A percentile compares a stretch with the other conserved stretches of the same genome.
Conservation (phyloP, 2,329 filamentous ascomycete species). For the Diaporthe humulicola region DNA sequence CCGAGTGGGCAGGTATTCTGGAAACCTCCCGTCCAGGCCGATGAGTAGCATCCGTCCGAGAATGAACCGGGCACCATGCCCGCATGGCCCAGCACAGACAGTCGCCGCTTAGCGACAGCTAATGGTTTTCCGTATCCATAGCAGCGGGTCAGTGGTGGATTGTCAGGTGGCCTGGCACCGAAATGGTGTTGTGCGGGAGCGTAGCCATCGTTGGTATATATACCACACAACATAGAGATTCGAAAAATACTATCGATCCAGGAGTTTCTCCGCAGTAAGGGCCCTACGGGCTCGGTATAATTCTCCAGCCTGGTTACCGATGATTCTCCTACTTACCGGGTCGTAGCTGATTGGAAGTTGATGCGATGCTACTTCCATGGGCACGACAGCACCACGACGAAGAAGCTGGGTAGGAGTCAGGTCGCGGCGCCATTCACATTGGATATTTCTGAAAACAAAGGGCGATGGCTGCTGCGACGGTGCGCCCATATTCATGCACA, state of each 20-base stretch:
- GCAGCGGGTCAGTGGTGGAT: background rate
- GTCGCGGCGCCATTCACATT: background rate
- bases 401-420: background rate
- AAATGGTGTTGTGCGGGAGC: background rate
- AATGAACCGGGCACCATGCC: background rate
- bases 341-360: slow-evolving; percentile 22
- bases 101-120: background rate
- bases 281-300: background rate
- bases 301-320: slow-evolving; percentile 16
- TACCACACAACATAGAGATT: background rate
- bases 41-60: background rate
- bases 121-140: background rate
- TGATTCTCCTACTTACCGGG: slow-evolving; percentile 6
- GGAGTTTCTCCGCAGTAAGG: background rate
- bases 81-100: background rate
- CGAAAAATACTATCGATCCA: background rate
- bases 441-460: background rate
- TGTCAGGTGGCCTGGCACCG: background rate
- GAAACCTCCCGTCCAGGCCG: background rate
- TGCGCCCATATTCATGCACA: slow-evolving; percentile 25
- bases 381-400: slow-evolving; percentile 18
- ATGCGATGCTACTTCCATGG: slow-evolving; percentile 4
- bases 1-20: background rate
- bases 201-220: background rate
- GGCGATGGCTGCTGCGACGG: background rate